A percentile compares a stretch with the other conserved stretches of the same genome.
Conservation (phyloP, 495 filamentous ascomycete species). For the Acidiella bohemica region DNA sequence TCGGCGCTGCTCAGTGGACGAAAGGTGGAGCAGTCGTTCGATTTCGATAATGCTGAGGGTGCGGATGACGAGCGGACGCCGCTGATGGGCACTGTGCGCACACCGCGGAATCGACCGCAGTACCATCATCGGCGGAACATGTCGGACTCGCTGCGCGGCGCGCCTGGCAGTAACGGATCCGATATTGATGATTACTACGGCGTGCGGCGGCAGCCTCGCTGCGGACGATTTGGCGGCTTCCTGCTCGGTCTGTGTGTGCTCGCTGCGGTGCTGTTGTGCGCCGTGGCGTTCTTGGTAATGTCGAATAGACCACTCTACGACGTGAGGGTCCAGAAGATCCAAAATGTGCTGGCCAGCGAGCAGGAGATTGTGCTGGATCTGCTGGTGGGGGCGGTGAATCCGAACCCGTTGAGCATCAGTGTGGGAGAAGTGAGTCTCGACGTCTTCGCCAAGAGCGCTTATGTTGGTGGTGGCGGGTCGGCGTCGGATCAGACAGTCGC, state of each 20-base stretch:
- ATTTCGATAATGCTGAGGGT: conserved; percentile 58
- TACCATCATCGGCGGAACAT: conserved; percentile 36
- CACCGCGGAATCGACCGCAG: conserved; percentile 43
- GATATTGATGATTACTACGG: conserved; percentile 65
- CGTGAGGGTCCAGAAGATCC: conserved; percentile 61
- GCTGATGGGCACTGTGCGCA: conserved; percentile 54
- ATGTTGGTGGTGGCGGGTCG: conserved; percentile 64
- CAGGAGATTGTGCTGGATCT: conserved; percentile 94
- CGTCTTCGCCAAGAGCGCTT: conserved; percentile 83
- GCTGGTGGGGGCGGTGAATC: conserved; percentile 75
- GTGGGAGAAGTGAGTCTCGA: conserved; percentile 76
- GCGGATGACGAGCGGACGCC: conserved; percentile 88
- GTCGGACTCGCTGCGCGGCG: conserved; percentile 51
- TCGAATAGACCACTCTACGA: conserved; percentile 77
- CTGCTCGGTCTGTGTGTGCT: conserved; percentile 61
- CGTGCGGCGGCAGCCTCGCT: conserved; percentile 46
- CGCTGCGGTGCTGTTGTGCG: conserved; percentile 60
- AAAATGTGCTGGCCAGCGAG: conserved; percentile 82
- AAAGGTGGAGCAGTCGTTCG: conserved; percentile 39
- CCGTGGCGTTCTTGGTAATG: conserved; percentile 73
- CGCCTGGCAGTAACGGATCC: too few relatives aligned
- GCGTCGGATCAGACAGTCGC: conserved; percentile 23
- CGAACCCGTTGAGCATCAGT: conserved; percentile 74
- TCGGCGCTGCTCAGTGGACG: conserved; percentile 12
- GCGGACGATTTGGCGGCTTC: conserved; percentile 63